Conservation (phyloP, 495 filamentous ascomycete genomes). For the Penicillium nucicola region DNA sequence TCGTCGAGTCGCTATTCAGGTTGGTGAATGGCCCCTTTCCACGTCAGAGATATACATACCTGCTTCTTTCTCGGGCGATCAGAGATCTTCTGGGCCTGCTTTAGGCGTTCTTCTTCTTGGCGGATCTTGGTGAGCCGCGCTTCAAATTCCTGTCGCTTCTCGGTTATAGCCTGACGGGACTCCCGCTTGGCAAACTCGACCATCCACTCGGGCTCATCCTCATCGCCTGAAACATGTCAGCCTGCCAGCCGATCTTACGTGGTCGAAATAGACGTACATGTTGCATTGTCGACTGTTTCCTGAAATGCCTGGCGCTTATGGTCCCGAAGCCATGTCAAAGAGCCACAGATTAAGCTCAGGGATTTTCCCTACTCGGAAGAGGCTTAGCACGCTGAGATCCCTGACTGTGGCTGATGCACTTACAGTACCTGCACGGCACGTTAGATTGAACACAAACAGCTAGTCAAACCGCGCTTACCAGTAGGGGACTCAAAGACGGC, state of each 20-base stretch:
- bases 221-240: conserved; percentile 41
- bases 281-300: conserved; percentile 36
- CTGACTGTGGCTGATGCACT: conserved; percentile 14
- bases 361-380: conserved; percentile 74
- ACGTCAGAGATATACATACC: conserved; percentile 27
- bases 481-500: conserved; percentile 95
- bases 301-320: conserved; percentile 70
- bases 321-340: conserved; percentile 89
- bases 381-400: conserved; percentile 7
- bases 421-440: conserved; percentile 36
- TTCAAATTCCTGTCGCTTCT: conserved; percentile 70
- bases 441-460: conserved; percentile 13
- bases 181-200: conserved; percentile 67
- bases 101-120: conserved; percentile 62
- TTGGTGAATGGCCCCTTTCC: background rate
- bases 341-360: conserved; percentile 86
- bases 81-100: conserved; percentile 41
- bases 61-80: conserved; percentile 50
- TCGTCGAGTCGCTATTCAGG: conserved; percentile 31
- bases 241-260: background rate
- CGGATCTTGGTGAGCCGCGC: conserved; percentile 63
- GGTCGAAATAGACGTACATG: conserved; percentile 21
- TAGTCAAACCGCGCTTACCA: conserved; percentile 45
- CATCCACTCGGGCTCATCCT: conserved; percentile 88
- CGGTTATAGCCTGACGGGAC: conserved; percentile 62